A percentile compares a stretch with the other conserved stretches of the same genome.
These are phyloP conservation scores for Geotrichum histeridarum DNA, from an alignment of 1,139 yeast genomes.

Conservation along the genomic window DNA sequence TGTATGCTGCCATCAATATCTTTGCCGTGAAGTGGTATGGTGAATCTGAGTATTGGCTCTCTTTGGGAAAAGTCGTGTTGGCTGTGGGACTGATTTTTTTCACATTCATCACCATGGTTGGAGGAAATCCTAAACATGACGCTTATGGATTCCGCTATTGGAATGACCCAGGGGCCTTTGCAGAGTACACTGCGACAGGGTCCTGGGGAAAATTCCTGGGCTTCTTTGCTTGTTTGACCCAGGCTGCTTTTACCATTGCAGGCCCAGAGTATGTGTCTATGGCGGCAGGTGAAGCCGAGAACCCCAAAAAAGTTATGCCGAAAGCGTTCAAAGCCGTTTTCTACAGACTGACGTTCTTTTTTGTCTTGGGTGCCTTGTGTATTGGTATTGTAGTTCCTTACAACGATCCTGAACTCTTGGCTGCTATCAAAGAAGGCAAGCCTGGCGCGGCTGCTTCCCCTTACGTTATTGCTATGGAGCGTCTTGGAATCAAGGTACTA, in stretches of 20 bases:
- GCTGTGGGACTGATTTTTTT: constrained; percentile 68
- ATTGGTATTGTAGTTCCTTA: constrained; percentile 56
- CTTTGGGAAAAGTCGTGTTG: constrained; percentile 64
- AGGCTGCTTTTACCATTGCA: constrained; percentile 65
- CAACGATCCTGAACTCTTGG: constrained; percentile 44
- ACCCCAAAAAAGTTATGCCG: constrained; percentile 72
- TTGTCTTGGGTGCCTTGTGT: constrained; percentile 57
- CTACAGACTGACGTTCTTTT: constrained; percentile 58
- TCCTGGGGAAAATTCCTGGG: constrained; percentile 65
- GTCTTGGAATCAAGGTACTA: constrained; percentile 48
- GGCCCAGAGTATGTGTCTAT: constrained; percentile 83
- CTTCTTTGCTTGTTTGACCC: constrained; percentile 59
- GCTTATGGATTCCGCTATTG: constrained; percentile 62
- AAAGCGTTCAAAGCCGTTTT: constrained; percentile 60
- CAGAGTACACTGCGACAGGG: constrained; percentile 53
- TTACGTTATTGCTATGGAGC: constrained; percentile 58
- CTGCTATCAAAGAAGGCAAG: constrained; percentile 44
- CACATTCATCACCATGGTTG: constrained; percentile 76
- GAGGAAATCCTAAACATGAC: constrained; percentile 72
- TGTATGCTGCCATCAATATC: constrained; percentile 60
- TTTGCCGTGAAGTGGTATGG: constrained; percentile 73
- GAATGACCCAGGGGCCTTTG: constrained; percentile 53
- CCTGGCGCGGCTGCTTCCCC: constrained; percentile 63
- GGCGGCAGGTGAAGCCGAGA: constrained; percentile 66
- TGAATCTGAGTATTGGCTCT: constrained; percentile 75